Evolutionary conservation across 2,329 filamentous ascomycete genomes (phyloP).

Genomic region (Venturia nashicola): DNA sequence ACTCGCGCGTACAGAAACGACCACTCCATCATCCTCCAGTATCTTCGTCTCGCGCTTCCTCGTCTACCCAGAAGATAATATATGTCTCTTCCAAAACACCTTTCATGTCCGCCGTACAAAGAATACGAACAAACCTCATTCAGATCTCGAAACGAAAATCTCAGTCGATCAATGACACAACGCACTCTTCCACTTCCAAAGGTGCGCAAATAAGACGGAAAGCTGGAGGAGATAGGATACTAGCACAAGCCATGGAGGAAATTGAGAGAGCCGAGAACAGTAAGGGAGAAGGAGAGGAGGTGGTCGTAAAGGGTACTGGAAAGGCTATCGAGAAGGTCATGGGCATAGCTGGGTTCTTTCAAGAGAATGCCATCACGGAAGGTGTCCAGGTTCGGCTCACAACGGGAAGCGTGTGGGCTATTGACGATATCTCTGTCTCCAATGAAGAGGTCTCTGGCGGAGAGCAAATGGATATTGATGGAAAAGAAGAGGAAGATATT

Average conservation of each 20-base stretch:
- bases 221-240: conserved; percentile 8
- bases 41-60: conserved; percentile 2
- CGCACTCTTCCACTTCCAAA: background rate
- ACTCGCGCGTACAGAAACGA: conserved; percentile 9
- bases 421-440: conserved; percentile 7
- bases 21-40: conserved; percentile 8
- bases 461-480: background rate
- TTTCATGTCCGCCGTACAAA: conserved; percentile 9
- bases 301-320: conserved; percentile 7
- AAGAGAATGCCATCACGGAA: conserved; percentile 2
- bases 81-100: conserved; percentile 10
- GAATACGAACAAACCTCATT: conserved; percentile 7
- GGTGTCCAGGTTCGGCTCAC: conserved; percentile 3
- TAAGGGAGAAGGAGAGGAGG: conserved; percentile 1
- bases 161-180: conserved; percentile 2
- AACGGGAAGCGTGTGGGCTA: conserved; percentile 6
- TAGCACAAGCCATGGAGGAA: conserved; percentile 7
- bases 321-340: conserved; percentile 9
- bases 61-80: conserved; percentile 1
- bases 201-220: background rate
- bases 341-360: conserved; percentile 7
- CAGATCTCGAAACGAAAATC: conserved; percentile 5
- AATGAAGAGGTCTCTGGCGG: background rate
- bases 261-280: conserved; percentile 1
- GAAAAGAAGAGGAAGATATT: conserved; percentile 8